phyloP scores from a whole-genome alignment of 2,329 filamentous ascomycete species.

The Cladophialophora bantiana region DNA sequence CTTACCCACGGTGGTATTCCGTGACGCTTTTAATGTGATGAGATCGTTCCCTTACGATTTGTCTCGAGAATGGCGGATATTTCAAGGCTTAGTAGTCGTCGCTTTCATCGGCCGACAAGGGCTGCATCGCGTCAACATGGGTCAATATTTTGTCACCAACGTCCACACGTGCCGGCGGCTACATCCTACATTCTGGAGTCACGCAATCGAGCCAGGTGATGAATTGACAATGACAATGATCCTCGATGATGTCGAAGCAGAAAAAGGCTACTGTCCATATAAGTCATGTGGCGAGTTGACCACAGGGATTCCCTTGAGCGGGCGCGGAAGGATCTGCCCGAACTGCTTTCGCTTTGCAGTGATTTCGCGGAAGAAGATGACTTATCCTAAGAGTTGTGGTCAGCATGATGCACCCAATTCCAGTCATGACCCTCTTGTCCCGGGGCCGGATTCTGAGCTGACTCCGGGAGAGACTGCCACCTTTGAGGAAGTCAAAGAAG shows the following conservation, averaged over 20 bases:
- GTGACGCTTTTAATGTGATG: conserved; percentile 5
- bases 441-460: neutral
- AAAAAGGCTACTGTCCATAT: conserved; percentile 11
- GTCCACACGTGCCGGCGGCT: neutral
- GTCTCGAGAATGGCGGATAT: neutral
- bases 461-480: neutral
- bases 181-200: conserved; percentile 2
- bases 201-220: conserved; percentile 10
- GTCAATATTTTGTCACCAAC: conserved; percentile 10
- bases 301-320: neutral
- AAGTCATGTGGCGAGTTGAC: conserved; percentile 1
- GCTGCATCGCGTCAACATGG: conserved; percentile 11
- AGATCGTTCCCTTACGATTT: conserved; percentile 2
- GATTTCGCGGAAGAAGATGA: neutral
- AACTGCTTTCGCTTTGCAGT: conserved; percentile 14
- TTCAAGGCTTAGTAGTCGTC: neutral
- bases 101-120: conserved; percentile 3
- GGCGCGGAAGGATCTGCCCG: conserved; percentile 1
- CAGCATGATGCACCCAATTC: neutral
- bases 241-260: neutral
- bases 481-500: conserved; percentile 1
- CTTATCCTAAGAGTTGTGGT: neutral
- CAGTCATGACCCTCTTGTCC: neutral
- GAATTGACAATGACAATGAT: conserved; percentile 14
- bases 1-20: neutral